These are phyloP conservation scores for Kluyveromyces nonfermentans DNA, from an alignment of 805 yeast species.

Conservation along the genomic window DNA sequence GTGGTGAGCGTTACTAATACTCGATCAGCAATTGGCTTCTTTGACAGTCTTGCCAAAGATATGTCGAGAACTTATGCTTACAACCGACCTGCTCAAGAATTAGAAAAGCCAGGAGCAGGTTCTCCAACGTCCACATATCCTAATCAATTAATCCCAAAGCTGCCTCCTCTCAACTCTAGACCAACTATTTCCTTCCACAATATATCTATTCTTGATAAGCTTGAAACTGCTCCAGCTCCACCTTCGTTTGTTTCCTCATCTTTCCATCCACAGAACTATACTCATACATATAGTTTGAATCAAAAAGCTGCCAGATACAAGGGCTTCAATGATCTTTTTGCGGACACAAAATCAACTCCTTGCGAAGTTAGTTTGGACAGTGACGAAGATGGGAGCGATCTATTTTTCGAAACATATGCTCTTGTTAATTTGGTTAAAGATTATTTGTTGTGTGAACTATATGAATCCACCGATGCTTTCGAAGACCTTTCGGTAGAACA, in stretches of 20 bases:
- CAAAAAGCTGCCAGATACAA: slow-evolving; percentile 5
- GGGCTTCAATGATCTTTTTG: neutral
- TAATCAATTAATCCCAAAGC: slow-evolving; percentile 6
- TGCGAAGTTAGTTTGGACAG: neutral
- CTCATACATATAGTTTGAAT: slow-evolving; percentile 5
- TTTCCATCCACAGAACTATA: neutral
- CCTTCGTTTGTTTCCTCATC: neutral
- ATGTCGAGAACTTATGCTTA: slow-evolving; percentile 10
- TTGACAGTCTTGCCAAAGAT: slow-evolving; percentile 16
- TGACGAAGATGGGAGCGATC: slow-evolving; percentile 4
- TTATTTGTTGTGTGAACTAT: slow-evolving; percentile 21
- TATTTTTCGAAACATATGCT: slow-evolving; percentile 10
- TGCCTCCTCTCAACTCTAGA: slow-evolving; percentile 3
- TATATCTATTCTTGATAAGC: neutral
- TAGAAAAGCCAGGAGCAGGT: slow-evolving; percentile 3
- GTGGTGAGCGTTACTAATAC: slow-evolving; percentile 1
- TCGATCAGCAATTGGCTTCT: slow-evolving; percentile 15
- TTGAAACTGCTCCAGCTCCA: neutral
- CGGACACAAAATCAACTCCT: neutral
- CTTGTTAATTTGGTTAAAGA: slow-evolving; percentile 21
- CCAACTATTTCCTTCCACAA: neutral
- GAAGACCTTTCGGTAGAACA: slow-evolving; percentile 8
- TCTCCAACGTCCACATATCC: slow-evolving; percentile 3
- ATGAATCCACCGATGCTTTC: slow-evolving; percentile 18
- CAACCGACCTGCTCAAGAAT: slow-evolving; percentile 2